Conservation (phyloP, 2,329 filamentous ascomycete species). For the Lachnum nothofagi region DNA sequence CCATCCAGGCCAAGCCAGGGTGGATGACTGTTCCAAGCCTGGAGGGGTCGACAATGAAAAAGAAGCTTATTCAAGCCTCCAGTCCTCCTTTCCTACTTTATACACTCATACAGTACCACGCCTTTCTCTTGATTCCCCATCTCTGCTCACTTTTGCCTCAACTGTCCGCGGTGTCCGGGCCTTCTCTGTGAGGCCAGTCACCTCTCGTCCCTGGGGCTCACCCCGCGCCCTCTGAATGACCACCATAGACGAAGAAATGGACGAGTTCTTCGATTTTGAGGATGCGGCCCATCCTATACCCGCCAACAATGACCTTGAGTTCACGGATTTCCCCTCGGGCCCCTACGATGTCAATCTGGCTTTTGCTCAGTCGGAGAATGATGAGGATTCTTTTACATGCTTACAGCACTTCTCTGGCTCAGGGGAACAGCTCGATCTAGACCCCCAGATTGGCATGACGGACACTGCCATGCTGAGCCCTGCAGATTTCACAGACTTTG, state of each 20-base stretch:
- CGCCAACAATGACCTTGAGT: constrained; percentile 11
- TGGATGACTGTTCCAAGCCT: constrained; percentile 12
- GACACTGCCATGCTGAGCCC: constrained; percentile 34
- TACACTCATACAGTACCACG: constrained; percentile 7
- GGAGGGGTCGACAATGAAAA: no score
- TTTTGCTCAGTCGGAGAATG: constrained; percentile 51
- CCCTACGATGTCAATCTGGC: constrained; percentile 47
- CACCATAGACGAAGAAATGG: constrained; percentile 43
- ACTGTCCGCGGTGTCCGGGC: background rate
- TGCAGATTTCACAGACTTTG: constrained; percentile 40
- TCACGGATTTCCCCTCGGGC: constrained; percentile 21
- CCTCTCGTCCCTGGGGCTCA: background rate
- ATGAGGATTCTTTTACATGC: constrained; percentile 56
- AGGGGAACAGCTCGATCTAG: constrained; percentile 32
- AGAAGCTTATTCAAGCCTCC: background rate
- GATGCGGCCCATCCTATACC: constrained; percentile 35
- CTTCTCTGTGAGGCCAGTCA: background rate
- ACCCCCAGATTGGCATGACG: constrained; percentile 31
- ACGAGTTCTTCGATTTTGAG: constrained; percentile 62
- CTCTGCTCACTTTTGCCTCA: background rate
- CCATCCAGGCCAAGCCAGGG: background rate
- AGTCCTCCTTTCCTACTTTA: background rate
- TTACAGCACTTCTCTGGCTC: constrained; percentile 52
- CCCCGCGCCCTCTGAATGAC: constrained; percentile 32
- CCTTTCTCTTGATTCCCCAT: constrained; percentile 20